Conservation (phyloP, 768 basidiomycete genomes). For the Termitomyces sp. region DNA sequence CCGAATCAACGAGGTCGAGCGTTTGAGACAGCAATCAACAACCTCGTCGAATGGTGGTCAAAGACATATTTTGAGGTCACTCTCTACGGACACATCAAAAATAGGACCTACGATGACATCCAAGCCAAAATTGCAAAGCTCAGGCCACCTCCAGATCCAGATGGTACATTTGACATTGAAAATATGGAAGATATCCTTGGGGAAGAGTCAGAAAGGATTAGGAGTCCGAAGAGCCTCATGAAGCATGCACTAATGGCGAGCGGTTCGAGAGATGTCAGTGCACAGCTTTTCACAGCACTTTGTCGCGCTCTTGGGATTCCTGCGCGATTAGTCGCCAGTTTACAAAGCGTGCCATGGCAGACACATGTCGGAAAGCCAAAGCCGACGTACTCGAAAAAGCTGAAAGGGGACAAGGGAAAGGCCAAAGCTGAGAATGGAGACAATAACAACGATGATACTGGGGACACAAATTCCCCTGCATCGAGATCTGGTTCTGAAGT, state of each 20-base stretch:
- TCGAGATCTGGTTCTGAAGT: constrained; percentile 20
- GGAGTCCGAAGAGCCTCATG: constrained; percentile 83
- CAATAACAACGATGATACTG: constrained; percentile 29
- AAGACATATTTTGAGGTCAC: constrained; percentile 60
- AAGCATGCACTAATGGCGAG: constrained; percentile 80
- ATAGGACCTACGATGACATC: constrained; percentile 72
- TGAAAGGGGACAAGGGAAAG: constrained; percentile 28
- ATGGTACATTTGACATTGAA: constrained; percentile 31
- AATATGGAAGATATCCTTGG: constrained; percentile 40
- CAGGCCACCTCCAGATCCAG: constrained; percentile 21
- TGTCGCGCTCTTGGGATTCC: constrained; percentile 86
- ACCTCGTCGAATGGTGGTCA: constrained; percentile 84
- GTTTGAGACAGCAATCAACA: constrained; percentile 76
- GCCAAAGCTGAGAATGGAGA: constrained; percentile 26
- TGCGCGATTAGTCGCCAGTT: constrained; percentile 78
- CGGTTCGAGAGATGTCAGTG: constrained; percentile 82
- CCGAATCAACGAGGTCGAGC: constrained; percentile 75
- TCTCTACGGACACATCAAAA: constrained; percentile 64
- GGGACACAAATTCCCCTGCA: constrained; percentile 22
- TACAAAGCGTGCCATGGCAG: constrained; percentile 93
- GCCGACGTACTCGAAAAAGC: constrained; percentile 31
- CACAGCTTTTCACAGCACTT: constrained; percentile 87
- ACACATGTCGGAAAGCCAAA: constrained; percentile 55
- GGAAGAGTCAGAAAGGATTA: constrained; percentile 62
- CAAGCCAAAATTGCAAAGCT: constrained; percentile 34